A percentile compares a stretch with the other conserved stretches of the same genome.
Conservation (phyloP, 345 rosid genomes). For the Barbarea vulgaris region DNA sequence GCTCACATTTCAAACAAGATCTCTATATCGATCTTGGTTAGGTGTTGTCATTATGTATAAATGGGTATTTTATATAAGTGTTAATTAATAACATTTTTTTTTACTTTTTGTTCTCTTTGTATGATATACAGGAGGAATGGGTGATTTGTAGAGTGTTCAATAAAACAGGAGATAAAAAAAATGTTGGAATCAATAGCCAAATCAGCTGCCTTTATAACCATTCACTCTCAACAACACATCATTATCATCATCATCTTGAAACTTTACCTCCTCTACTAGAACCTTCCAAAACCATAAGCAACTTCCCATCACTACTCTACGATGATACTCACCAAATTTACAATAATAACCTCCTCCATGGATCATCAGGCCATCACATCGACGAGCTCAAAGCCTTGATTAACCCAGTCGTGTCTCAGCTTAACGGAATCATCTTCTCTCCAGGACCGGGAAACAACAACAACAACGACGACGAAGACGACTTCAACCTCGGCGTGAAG, state of each 20-base stretch:
- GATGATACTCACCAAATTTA: constrained; percentile 40
- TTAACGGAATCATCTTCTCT: constrained; percentile 37
- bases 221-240: constrained; percentile 33
- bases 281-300: constrained; percentile 38
- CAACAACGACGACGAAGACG: constrained; percentile 42
- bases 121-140: constrained; percentile 76
- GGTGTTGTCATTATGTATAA: neutral
- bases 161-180: constrained; percentile 72
- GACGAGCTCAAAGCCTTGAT: constrained; percentile 56
- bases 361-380: constrained; percentile 44
- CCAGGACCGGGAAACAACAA: constrained; percentile 53
- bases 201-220: constrained; percentile 33
- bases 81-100: neutral
- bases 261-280: constrained; percentile 62
- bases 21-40: constrained; percentile 10
- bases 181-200: constrained; percentile 47
- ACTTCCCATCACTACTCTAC: constrained; percentile 42
- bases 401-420: constrained; percentile 45
- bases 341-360: constrained; percentile 38
- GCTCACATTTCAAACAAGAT: constrained; percentile 36
- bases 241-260: constrained; percentile 22
- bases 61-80: neutral
- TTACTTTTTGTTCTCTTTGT: neutral
- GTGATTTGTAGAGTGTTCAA: constrained; percentile 89
- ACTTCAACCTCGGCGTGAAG: constrained; percentile 44